Evolutionary conservation across 768 basidiomycete species (phyloP).

Genomic region (Tylopilus vinaceipallidus): DNA sequence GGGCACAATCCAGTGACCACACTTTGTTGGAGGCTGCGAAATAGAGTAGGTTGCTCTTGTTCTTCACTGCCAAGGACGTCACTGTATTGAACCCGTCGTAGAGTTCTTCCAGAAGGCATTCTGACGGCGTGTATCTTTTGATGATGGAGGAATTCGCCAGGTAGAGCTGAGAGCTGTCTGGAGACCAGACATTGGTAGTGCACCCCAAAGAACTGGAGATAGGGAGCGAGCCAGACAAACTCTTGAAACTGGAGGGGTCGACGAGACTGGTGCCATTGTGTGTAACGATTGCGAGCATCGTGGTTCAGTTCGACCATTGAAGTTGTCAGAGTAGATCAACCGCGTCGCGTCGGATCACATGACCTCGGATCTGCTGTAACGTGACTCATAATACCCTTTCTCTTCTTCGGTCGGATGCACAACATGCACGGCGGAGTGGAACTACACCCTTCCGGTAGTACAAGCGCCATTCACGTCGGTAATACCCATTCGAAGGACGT

Average conservation of each 20-base stretch:
- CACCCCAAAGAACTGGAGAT: conserved; percentile 34
- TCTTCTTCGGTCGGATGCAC: too few species aligned
- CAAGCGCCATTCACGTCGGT: too few species aligned
- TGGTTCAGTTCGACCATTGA: too few species aligned
- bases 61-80: conserved; percentile 33
- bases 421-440: too few species aligned
- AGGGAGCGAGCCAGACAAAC: conserved; percentile 39
- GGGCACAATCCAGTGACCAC: conserved; percentile 48
- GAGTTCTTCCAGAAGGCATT: conserved; percentile 44
- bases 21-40: conserved; percentile 47
- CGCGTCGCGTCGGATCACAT: conserved; percentile 28
- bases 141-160: conserved; percentile 48
- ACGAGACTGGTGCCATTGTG: conserved; percentile 46
- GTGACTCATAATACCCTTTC: too few species aligned
- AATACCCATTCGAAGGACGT: too few species aligned
- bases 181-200: conserved; percentile 46
- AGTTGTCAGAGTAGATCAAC: conserved; percentile 1
- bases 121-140: conserved; percentile 50
- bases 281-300: conserved; percentile 57
- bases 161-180: conserved; percentile 54
- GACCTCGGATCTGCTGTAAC: too few species aligned
- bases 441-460: too few species aligned
- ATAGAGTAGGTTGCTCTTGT: conserved; percentile 42
- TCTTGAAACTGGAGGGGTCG: conserved; percentile 48
- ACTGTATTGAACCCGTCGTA: conserved; percentile 32